Percentiles rank a stretch among this genome's conserved stretches.
Conservation (phyloP, 352 stramenopile species). For the Peronospora belbahrii region DNA sequence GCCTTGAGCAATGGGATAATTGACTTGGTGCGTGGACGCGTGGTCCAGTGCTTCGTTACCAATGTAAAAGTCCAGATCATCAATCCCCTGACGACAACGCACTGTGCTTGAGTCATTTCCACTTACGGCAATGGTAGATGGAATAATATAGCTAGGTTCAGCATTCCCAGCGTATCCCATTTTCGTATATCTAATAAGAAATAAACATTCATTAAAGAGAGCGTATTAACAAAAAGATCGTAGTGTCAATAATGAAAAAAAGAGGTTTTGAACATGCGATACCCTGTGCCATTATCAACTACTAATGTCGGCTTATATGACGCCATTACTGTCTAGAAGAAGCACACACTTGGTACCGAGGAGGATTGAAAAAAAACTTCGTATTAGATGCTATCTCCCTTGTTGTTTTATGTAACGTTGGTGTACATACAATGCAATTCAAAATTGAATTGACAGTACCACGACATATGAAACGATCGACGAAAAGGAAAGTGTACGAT, state of each 20-base stretch:
- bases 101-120: conserved; percentile 57
- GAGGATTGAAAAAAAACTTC: no score
- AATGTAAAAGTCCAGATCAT: conserved; percentile 95
- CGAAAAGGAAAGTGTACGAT: no score
- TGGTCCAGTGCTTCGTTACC: conserved; percentile 89
- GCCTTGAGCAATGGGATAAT: conserved; percentile 85
- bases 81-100: conserved; percentile 84
- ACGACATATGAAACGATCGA: no score
- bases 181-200: conserved; percentile 91
- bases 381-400: conserved; percentile 12
- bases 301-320: conserved; percentile 89
- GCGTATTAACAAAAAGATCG: no score
- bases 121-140: conserved; percentile 88
- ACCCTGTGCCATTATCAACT: conserved; percentile 95
- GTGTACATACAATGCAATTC: neutral
- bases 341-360: no score
- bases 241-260: neutral
- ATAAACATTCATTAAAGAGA: neutral
- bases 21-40: conserved; percentile 88
- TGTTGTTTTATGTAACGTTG: conserved; percentile 5
- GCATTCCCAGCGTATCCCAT: conserved; percentile 93
- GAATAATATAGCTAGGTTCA: conserved; percentile 93
- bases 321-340: conserved; percentile 31
- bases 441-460: conserved; percentile 2
- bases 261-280: neutral